Percentiles rank a stretch among this genome's conserved stretches.
phyloP scores from a whole-genome alignment of 2,329 filamentous ascomycete species.

The Orbilia brochopaga region DNA sequence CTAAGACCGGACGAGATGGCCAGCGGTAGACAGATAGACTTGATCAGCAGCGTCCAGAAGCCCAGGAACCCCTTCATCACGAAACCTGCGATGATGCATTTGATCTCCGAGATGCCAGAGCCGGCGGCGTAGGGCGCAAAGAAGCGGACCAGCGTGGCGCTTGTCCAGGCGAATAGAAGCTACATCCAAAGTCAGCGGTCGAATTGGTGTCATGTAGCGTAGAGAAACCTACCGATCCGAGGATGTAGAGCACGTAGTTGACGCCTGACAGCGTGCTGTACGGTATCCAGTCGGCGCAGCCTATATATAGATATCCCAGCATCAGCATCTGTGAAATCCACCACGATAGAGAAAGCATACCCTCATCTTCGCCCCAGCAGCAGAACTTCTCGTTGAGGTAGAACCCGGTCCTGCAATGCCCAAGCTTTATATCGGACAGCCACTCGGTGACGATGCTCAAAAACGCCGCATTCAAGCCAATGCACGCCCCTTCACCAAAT shows the following conservation, averaged over 20 bases:
- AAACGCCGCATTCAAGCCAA: conserved; percentile 89
- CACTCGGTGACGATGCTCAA: conserved; percentile 97
- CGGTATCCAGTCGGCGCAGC: conserved; percentile 83
- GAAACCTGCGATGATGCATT: conserved; percentile 97
- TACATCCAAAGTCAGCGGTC: conserved; percentile 56
- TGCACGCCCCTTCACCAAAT: conserved; percentile 82
- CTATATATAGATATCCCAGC: too few relatives aligned
- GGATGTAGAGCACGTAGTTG: conserved; percentile 87
- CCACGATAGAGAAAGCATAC: too few relatives aligned
- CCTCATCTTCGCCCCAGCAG: conserved; percentile 93
- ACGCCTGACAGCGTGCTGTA: conserved; percentile 80
- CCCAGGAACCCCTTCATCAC: conserved; percentile 99
- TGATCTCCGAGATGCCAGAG: conserved; percentile 97
- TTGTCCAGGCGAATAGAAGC: conserved; percentile 79
- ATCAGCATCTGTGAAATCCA: too few relatives aligned
- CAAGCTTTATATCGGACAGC: conserved; percentile 92
- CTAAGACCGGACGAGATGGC: conserved; percentile 93
- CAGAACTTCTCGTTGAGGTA: conserved; percentile 98
- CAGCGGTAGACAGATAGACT: conserved; percentile 86
- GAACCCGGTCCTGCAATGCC: conserved; percentile 93
- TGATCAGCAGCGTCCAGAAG: conserved; percentile 88
- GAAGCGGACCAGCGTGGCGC: conserved; percentile 82
- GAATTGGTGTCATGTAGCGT: not conserved
- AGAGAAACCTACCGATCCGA: conserved; percentile 71
- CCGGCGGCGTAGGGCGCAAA: conserved; percentile 96